Percentiles rank a stretch among this genome's conserved stretches.
phyloP scores from a whole-genome alignment of 2,329 filamentous ascomycete genomes.

The Curvularia spicifera region DNA sequence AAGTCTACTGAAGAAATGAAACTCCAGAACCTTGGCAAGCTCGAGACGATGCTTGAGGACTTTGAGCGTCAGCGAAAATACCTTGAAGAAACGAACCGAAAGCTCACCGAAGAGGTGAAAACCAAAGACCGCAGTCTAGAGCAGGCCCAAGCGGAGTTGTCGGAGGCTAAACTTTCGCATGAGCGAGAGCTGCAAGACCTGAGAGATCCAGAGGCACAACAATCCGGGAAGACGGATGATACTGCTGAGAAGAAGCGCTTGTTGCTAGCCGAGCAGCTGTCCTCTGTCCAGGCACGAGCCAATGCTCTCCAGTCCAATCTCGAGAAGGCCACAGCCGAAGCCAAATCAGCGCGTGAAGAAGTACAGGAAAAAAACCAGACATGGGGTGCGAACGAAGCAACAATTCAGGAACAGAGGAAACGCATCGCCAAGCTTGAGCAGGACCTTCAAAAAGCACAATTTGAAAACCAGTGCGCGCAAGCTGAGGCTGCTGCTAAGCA shows the following conservation, averaged over 20 bases:
- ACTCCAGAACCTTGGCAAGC: constrained; percentile 31
- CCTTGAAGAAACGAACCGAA: constrained; percentile 12
- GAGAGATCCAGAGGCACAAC: constrained; percentile 8
- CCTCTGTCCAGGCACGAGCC: constrained; percentile 34
- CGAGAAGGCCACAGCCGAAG: constrained; percentile 35
- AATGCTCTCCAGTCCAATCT: constrained; percentile 36
- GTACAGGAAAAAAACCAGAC: constrained; percentile 20
- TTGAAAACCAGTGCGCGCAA: constrained; percentile 36
- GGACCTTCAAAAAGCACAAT: constrained; percentile 31
- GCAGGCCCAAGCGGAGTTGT: constrained; percentile 11
- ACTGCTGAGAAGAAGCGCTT: constrained; percentile 16
- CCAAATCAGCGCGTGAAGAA: constrained; percentile 34
- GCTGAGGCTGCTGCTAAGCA: constrained; percentile 35
- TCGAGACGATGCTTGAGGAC: constrained; percentile 36
- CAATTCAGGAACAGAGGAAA: constrained; percentile 15
- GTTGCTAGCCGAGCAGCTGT: constrained; percentile 29
- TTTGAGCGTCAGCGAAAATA: constrained; percentile 12
- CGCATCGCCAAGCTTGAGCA: constrained; percentile 33
- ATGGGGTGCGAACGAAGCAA: constrained; percentile 17
- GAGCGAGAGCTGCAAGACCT: constrained; percentile 16
- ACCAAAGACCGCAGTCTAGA: constrained; percentile 8
- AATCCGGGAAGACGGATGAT: constrained; percentile 4
- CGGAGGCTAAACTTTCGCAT: not conserved
- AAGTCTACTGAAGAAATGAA: constrained; percentile 40
- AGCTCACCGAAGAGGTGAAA: constrained; percentile 11